These are phyloP conservation scores for Bacidia rubella DNA, from an alignment of 495 filamentous ascomycete species.

Conservation along the genomic window DNA sequence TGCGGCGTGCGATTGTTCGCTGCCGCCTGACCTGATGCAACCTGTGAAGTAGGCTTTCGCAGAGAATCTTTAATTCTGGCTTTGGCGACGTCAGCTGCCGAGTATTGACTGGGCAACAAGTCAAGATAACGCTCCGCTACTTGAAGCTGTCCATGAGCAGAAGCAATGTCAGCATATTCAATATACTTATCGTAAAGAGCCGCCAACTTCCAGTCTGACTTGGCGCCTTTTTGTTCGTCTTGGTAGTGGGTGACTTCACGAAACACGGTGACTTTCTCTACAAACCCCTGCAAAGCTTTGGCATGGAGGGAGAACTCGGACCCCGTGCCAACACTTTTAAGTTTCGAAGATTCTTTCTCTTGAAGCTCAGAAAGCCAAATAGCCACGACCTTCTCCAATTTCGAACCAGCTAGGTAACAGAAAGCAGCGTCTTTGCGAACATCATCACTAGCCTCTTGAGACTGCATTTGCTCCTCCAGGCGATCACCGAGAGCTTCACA, in stretches of 20 bases:
- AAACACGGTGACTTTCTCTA: constrained; percentile 98
- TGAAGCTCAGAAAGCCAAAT: constrained; percentile 88
- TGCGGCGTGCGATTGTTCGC: constrained; percentile 17
- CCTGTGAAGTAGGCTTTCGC: constrained; percentile 43
- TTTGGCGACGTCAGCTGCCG: constrained; percentile 76
- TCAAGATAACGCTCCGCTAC: constrained; percentile 85
- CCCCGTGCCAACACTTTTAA: constrained; percentile 52
- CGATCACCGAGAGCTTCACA: constrained; percentile 92
- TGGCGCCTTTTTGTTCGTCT: constrained; percentile 55
- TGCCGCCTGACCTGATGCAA: constrained; percentile 23
- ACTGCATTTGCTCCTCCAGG: constrained; percentile 54
- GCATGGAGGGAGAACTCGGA: constrained; percentile 88
- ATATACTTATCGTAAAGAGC: constrained; percentile 87
- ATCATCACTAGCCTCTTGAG: constrained; percentile 32
- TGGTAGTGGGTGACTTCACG: constrained; percentile 83
- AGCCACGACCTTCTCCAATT: constrained; percentile 86
- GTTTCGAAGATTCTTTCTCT: constrained; percentile 61
- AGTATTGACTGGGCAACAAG: constrained; percentile 72
- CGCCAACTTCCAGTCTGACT: constrained; percentile 77
- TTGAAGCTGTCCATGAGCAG: constrained; percentile 73
- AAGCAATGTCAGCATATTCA: constrained; percentile 92
- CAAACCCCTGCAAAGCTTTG: constrained; percentile 73
- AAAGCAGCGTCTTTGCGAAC: constrained; percentile 80
- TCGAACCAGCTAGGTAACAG: constrained; percentile 89
- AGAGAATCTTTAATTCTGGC: constrained; percentile 79